phyloP scores from a whole-genome alignment of 305 asterid genomes.

The Salvia sclarea region DNA sequence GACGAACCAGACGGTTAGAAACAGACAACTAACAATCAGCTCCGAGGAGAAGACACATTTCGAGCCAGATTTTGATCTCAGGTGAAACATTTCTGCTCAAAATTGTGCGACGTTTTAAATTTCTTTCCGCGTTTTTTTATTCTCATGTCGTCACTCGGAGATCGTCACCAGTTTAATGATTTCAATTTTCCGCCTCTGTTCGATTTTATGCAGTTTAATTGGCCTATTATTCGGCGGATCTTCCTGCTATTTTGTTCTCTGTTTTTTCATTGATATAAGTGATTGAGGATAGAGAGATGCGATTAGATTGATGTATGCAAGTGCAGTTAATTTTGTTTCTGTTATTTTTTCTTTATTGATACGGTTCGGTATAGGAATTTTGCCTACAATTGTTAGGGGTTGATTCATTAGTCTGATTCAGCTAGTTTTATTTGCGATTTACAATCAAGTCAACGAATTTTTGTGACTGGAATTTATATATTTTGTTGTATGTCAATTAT shows the following conservation, averaged over 20 bases:
- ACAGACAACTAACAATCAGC: not conserved
- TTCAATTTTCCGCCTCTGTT: not conserved
- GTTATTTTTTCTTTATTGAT: not conserved
- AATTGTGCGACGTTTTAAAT: not conserved
- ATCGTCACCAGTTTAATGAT: not conserved
- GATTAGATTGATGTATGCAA: not conserved
- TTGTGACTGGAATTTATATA: not conserved
- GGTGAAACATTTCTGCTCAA: constrained; percentile 17
- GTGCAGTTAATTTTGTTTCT: not conserved
- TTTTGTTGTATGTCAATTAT: not conserved
- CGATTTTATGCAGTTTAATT: not conserved
- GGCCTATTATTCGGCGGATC: constrained; percentile 2
- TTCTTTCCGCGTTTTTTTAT: not conserved
- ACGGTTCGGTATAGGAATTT: not conserved
- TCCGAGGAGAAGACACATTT: constrained; percentile 2
- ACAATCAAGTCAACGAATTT: constrained; percentile 2
- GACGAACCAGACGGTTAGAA: not conserved
- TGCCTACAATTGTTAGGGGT: not conserved
- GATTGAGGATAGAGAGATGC: constrained; percentile 5
- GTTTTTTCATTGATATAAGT: not conserved
- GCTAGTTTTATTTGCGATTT: constrained; percentile 1
- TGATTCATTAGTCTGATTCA: not conserved
- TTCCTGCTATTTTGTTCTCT: not conserved
- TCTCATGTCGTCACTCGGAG: constrained; percentile 1
- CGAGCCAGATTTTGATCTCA: not conserved